These are phyloP conservation scores for Ganoderma sinense DNA, from an alignment of 1,284 basidiomycete species.

Conservation along the genomic window DNA sequence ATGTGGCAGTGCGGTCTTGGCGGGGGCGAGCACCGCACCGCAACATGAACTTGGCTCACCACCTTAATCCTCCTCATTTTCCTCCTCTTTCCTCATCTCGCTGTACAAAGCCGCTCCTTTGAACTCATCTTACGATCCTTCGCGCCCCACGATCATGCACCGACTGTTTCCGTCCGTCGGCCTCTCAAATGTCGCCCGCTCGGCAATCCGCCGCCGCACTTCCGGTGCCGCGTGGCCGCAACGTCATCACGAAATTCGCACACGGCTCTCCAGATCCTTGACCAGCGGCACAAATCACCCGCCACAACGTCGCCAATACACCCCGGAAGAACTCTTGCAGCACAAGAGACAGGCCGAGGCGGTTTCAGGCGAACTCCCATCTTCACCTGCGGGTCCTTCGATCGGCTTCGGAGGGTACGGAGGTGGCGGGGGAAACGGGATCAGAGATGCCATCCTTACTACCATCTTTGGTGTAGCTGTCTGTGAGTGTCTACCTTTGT, in stretches of 20 bases:
- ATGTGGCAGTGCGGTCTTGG: conserved; percentile 1
- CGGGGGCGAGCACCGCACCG: neutral
- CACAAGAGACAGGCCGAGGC: conserved; percentile 23
- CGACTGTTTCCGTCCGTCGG: neutral
- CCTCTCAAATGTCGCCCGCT: neutral
- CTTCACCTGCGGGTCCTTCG: conserved; percentile 26
- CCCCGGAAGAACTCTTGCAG: conserved; percentile 13
- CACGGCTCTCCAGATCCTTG: neutral
- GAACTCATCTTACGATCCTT: neutral
- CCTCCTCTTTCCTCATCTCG: neutral
- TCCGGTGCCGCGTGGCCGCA: conserved; percentile 6
- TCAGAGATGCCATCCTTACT: conserved; percentile 26
- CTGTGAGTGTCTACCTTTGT: conserved; percentile 15
- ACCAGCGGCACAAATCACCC: neutral
- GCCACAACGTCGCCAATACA: conserved; percentile 8
- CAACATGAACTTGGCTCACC: neutral
- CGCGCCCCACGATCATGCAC: neutral
- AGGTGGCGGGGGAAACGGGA: conserved; percentile 25
- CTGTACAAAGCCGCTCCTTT: conserved; percentile 6
- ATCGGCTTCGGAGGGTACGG: conserved; percentile 24
- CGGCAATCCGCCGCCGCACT: neutral
- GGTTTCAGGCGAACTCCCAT: conserved; percentile 26
- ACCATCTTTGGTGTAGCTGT: conserved; percentile 27
- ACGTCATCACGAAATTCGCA: neutral
- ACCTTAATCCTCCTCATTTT: neutral